Evolutionary conservation across 2,329 filamentous ascomycete genomes (phyloP).

Genomic region (Pezicula radicicola): DNA sequence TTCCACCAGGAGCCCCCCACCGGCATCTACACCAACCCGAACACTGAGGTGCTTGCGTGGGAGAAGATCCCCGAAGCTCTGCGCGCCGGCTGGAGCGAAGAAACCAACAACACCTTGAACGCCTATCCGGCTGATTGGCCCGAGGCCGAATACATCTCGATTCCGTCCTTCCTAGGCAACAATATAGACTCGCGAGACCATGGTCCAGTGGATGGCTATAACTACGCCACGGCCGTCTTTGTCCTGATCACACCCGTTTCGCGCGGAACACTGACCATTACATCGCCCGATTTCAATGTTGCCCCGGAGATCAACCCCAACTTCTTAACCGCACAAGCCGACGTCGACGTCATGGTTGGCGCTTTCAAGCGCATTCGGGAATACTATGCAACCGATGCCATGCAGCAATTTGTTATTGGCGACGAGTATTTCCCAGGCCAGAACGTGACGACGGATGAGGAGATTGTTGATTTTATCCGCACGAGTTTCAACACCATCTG

Average conservation of each 20-base stretch:
- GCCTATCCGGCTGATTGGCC: too few species aligned
- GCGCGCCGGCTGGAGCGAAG: too few species aligned
- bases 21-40: too few species aligned
- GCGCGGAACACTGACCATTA: slow-evolving; percentile 41
- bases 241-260: slow-evolving; percentile 38
- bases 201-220: too few species aligned
- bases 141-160: too few species aligned
- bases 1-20: too few species aligned
- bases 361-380: slow-evolving; percentile 39
- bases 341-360: slow-evolving; percentile 41
- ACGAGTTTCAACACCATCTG: slow-evolving; percentile 30
- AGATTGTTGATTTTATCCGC: slow-evolving; percentile 18
- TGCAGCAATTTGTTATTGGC: slow-evolving; percentile 7
- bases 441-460: slow-evolving; percentile 13
- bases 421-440: slow-evolving; percentile 16
- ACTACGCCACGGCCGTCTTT: slow-evolving; percentile 30
- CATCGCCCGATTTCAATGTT: slow-evolving; percentile 29
- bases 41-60: too few species aligned
- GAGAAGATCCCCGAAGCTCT: too few species aligned
- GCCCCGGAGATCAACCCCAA: slow-evolving; percentile 40
- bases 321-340: slow-evolving; percentile 39
- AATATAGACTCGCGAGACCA: too few species aligned
- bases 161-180: too few species aligned
- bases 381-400: slow-evolving; percentile 9
- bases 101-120: too few species aligned